A percentile compares a stretch with the other conserved stretches of the same genome.
Conservation (phyloP, 495 filamentous ascomycete species). For the Penicillium samsonianum region DNA sequence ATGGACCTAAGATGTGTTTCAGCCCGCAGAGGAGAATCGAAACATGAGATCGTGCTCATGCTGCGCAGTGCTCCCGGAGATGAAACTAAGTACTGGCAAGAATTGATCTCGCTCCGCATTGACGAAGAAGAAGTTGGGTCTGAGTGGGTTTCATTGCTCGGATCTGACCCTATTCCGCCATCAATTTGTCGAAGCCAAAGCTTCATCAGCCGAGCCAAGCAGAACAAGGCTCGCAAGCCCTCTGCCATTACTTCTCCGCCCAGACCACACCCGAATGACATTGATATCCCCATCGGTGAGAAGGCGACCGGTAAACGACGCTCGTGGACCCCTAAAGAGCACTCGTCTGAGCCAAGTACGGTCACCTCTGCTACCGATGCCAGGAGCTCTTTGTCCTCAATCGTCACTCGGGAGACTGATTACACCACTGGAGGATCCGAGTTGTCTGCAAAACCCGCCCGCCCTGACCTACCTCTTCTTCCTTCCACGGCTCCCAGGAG, state of each 20-base stretch:
- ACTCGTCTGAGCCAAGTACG: constrained; percentile 42
- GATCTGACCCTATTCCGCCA: constrained; percentile 74
- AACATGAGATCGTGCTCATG: constrained; percentile 79
- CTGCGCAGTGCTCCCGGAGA: constrained; percentile 55
- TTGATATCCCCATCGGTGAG: constrained; percentile 78
- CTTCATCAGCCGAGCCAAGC: constrained; percentile 50
- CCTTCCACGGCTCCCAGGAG: constrained; percentile 25
- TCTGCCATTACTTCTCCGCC: constrained; percentile 37
- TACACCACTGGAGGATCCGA: constrained; percentile 35
- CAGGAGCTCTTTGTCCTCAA: constrained; percentile 36
- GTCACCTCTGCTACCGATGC: constrained; percentile 36
- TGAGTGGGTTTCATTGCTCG: constrained; percentile 88
- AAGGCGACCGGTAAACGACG: constrained; percentile 41
- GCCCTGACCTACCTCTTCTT: constrained; percentile 28
- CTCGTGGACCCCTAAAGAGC: constrained; percentile 36
- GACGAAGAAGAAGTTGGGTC: constrained; percentile 72
- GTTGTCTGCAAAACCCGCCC: constrained; percentile 22
- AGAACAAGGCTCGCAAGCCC: constrained; percentile 37
- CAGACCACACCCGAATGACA: constrained; percentile 49
- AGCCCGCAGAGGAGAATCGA: constrained; percentile 71
- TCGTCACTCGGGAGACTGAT: constrained; percentile 42
- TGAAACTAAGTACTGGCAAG: constrained; percentile 66
- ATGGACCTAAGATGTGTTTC: constrained; percentile 69
- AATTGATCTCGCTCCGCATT: constrained; percentile 70
- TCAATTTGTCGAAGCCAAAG: constrained; percentile 51